These are phyloP conservation scores for Globisporangium radiosum DNA, from an alignment of 352 stramenopile genomes.

Conservation along the genomic window DNA sequence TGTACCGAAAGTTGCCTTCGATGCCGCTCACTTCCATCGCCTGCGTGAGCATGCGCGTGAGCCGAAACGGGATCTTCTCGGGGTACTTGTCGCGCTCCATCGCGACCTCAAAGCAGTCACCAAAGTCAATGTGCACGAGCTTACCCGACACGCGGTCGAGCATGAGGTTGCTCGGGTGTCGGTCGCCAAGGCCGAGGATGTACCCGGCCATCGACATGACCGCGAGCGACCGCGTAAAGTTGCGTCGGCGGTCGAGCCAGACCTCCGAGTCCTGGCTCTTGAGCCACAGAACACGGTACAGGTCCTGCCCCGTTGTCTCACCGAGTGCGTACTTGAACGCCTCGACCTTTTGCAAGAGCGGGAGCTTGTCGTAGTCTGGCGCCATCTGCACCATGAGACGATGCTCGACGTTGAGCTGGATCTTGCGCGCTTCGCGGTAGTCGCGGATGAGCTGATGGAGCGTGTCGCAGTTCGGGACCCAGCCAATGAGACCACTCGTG, in stretches of 20 bases:
- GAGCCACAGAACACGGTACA: conserved; percentile 99
- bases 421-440: conserved; percentile 91
- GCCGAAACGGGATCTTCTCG: conserved; percentile 99
- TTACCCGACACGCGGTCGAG: conserved; percentile 98
- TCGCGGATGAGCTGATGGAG: conserved; percentile 98
- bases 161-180: conserved; percentile 99
- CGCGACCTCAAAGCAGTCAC: conserved; percentile 98
- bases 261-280: conserved; percentile 99
- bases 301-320: conserved; percentile 94
- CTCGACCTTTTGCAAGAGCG: conserved; percentile 99
- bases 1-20: conserved; percentile 99
- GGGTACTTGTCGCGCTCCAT: conserved; percentile 99
- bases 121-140: conserved; percentile 99
- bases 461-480: conserved; percentile 99
- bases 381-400: conserved; percentile 96
- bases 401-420: conserved; percentile 96
- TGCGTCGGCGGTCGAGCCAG: conserved; percentile 98
- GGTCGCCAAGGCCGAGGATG: conserved; percentile 99
- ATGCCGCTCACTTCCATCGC: conserved; percentile 99
- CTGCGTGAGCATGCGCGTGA: conserved; percentile 98
- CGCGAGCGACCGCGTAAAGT: conserved; percentile 98
- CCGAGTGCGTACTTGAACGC: conserved; percentile 94
- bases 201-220: conserved; percentile 99
- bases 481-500: conserved; percentile 98
- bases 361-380: conserved; percentile 98